Conservation (phyloP, 257 asterid genomes). For the Verbascum thapsus region DNA sequence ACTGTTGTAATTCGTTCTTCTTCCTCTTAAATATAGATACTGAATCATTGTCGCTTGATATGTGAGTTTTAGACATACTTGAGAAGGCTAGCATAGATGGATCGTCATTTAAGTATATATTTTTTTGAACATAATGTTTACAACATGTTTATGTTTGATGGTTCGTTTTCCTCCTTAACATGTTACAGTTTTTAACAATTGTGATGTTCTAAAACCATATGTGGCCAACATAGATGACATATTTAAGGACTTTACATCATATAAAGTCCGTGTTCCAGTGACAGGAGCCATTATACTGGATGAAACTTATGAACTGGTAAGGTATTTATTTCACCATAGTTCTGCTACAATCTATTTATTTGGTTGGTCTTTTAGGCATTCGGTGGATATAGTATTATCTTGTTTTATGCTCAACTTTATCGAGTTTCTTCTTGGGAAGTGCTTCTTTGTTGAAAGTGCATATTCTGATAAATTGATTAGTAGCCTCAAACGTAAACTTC, state of each 20-base stretch:
- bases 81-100: not conserved
- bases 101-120: not conserved
- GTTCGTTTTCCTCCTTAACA: conserved; percentile 31
- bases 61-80: not conserved
- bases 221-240: conserved; percentile 80
- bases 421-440: not conserved
- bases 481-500: not conserved
- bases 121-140: not conserved
- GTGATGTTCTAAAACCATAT: conserved; percentile 83
- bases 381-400: not conserved
- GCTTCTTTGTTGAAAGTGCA: not conserved
- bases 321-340: conserved; percentile 22
- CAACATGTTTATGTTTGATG: not conserved
- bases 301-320: conserved; percentile 74
- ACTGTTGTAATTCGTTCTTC: conserved; percentile 8
- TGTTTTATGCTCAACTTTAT: not conserved
- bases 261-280: conserved; percentile 87
- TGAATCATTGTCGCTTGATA: not conserved
- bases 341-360: not conserved
- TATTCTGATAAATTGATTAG: not conserved
- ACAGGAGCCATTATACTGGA: conserved; percentile 88
- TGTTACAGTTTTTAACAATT: conserved; percentile 70
- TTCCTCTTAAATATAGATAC: not conserved
- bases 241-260: conserved; percentile 83
- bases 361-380: conserved; percentile 15